A percentile compares a stretch with the other conserved stretches of the same genome.
These are phyloP conservation scores for Exophiala dermatitidis DNA, from an alignment of 2,329 filamentous ascomycete genomes.

Conservation along the genomic window DNA sequence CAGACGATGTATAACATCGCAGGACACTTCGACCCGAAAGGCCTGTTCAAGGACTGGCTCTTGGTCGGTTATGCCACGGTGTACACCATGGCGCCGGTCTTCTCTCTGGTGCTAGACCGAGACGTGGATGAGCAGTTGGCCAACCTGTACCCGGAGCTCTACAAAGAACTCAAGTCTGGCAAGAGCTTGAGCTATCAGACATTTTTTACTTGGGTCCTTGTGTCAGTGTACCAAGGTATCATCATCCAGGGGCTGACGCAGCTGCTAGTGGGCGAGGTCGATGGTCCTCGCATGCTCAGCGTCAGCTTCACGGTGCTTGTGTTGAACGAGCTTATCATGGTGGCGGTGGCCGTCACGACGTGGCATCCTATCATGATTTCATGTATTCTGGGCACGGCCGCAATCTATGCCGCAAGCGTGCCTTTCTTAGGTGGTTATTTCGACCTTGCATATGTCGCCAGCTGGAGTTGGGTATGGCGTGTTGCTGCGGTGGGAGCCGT, in stretches of 20 bases:
- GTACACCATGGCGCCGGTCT: conserved; percentile 88
- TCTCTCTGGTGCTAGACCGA: conserved; percentile 86
- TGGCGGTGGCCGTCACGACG: conserved; percentile 89
- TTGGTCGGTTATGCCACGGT: conserved; percentile 93
- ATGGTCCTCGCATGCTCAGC: conserved; percentile 65
- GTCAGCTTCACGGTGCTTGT: conserved; percentile 89
- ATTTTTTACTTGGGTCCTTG: conserved; percentile 93
- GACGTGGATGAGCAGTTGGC: conserved; percentile 92
- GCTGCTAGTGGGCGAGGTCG: conserved; percentile 69
- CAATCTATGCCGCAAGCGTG: conserved; percentile 71
- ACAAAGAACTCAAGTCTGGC: conserved; percentile 91
- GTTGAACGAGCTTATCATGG: conserved; percentile 94
- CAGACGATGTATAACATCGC: conserved; percentile 98
- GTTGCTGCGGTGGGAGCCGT: conserved; percentile 72
- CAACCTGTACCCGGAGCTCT: conserved; percentile 92
- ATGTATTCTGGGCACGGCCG: conserved; percentile 71
- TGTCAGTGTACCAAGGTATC: conserved; percentile 89
- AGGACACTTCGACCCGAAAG: conserved; percentile 84
- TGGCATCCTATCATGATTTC: conserved; percentile 94
- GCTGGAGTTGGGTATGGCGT: conserved; percentile 79
- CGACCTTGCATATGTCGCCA: conserved; percentile 71
- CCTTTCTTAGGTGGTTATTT: conserved; percentile 89
- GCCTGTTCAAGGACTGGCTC: conserved; percentile 92
- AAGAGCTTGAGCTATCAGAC: conserved; percentile 82
- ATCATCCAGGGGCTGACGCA: conserved; percentile 95